Evolutionary conservation across 2,329 filamentous ascomycete genomes (phyloP).

Genomic region (Pleomassaria siparia): DNA sequence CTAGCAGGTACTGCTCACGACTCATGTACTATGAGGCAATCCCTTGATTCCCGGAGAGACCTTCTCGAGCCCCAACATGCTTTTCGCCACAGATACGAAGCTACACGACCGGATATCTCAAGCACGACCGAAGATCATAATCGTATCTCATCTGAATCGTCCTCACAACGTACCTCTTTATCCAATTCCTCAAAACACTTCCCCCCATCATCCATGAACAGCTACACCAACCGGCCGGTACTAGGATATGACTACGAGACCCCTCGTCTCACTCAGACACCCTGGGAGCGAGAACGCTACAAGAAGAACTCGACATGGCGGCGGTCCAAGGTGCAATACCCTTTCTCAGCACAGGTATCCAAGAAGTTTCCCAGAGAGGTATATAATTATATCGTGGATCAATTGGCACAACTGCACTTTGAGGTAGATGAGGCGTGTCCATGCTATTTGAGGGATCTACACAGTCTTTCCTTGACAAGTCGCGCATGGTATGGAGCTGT

Average conservation of each 20-base stretch:
- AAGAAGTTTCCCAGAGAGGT: slow-evolving; percentile 55
- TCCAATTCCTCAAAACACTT: slow-evolving; percentile 3
- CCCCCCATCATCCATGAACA: slow-evolving; percentile 4
- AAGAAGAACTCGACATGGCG: slow-evolving; percentile 36
- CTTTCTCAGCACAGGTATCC: slow-evolving; percentile 40
- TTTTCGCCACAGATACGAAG: slow-evolving; percentile 11
- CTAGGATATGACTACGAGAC: slow-evolving; percentile 12
- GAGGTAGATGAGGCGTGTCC: slow-evolving; percentile 46
- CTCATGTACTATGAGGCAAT: slow-evolving; percentile 4
- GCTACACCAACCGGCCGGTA: background rate
- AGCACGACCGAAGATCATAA: slow-evolving; percentile 2
- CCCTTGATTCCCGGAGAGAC: background rate
- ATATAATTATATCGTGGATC: slow-evolving; percentile 56
- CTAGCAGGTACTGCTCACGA: background rate
- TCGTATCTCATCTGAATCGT: slow-evolving; percentile 6
- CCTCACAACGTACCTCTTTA: slow-evolving; percentile 6
- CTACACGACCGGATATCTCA: slow-evolving; percentile 9
- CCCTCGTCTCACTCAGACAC: slow-evolving; percentile 35
- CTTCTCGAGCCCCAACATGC: slow-evolving; percentile 1
- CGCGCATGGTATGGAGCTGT: slow-evolving; percentile 59
- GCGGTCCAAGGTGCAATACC: slow-evolving; percentile 15
- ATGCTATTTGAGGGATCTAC: slow-evolving; percentile 58
- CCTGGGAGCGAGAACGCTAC: slow-evolving; percentile 43
- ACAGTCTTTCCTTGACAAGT: slow-evolving; percentile 56
- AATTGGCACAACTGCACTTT: slow-evolving; percentile 51